Base-by-base conservation (phyloP, 768 basidiomycete genomes). In the Inosperma sp. region DNA sequence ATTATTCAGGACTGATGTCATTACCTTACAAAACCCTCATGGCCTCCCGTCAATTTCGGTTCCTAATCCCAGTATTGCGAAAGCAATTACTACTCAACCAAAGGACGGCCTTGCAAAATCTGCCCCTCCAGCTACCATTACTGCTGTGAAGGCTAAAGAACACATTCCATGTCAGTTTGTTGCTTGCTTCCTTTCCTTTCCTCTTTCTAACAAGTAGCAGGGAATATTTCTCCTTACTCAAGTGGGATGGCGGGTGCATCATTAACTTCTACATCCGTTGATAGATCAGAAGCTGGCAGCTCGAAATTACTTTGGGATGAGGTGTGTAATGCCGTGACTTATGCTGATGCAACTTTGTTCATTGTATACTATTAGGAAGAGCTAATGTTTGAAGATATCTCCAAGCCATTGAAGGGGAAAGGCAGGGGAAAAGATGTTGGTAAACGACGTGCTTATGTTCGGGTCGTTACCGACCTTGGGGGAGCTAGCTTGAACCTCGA, bases 291-390 rank as follows among this genome's bases (percentile, higher is more conserved):
- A 50, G 69, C 71, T 16, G 69, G 73, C 19, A 81, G 77, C 37
- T 84, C 93, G 41, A 84, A 88, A 59, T 80, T 96, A 4, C 72
- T 98, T n/a, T 94, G 93, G 83, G 94, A 99, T 66, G 96, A 98
- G 71, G 86, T 84, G 33, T 5, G 72, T 65, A 23, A 25, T 34
- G 26, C 23, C 37, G 4, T 17, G 37, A 9, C n/a, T 23, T 8
- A 53, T 12, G 16, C 7, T 34, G 14, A 17, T 30, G 9, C n/a
- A 13, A 48, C 43, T 8, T 17, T 26, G n/a, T 42, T 30, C 8
- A 34, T 46, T 47, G 6, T 27, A 1, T 22, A 5, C 29, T 19
- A 56, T 0, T 55, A 88, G 82, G 96, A 99, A 68, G 95, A 98
- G 64, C 73, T 94, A 13, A 99, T 99, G 96, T 99, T 94, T 58